A percentile compares a stretch with the other conserved stretches of the same genome.
phyloP scores from a whole-genome alignment of 768 basidiomycete species.

The Lyophyllum semitale region DNA sequence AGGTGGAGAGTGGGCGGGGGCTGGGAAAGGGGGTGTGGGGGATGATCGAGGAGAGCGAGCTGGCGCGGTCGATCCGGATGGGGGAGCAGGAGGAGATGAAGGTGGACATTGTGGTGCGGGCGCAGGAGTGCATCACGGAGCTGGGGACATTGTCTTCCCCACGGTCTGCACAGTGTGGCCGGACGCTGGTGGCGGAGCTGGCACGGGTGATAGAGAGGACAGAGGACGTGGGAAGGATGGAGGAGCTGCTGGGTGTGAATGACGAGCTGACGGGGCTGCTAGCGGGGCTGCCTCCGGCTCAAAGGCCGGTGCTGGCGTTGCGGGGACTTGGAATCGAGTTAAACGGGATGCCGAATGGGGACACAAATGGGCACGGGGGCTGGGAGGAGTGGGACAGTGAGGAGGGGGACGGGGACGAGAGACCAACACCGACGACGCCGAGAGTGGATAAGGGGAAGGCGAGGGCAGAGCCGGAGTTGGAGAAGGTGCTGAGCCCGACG shows the following conservation, averaged over 20 bases:
- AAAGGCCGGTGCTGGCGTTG: conserved; percentile 40
- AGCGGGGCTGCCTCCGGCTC: conserved; percentile 43
- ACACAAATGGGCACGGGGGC: conserved; percentile 11
- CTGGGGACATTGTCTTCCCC: no score
- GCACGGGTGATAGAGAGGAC: conserved; percentile 54
- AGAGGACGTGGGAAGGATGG: conserved; percentile 60
- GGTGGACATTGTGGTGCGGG: conserved; percentile 48
- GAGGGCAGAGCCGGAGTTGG: conserved; percentile 66
- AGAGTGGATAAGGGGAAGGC: conserved; percentile 80
- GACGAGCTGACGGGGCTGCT: conserved; percentile 68
- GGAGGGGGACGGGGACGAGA: conserved; percentile 31
- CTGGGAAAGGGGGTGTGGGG: conserved; percentile 75
- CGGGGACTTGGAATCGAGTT: conserved; percentile 47
- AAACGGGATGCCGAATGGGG: conserved; percentile 22
- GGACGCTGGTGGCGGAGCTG: conserved; percentile 53
- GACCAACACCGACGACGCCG: conserved; percentile 52
- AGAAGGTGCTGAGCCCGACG: conserved; percentile 74
- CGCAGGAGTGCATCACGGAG: conserved; percentile 40
- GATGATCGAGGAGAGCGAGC: conserved; percentile 83
- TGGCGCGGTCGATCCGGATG: conserved; percentile 68
- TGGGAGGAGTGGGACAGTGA: conserved; percentile 2
- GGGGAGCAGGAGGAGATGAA: conserved; percentile 61
- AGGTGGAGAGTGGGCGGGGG: conserved; percentile 67
- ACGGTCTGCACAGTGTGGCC: no score
- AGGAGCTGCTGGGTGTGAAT: conserved; percentile 69